Base-by-base conservation (phyloP, 2,329 filamentous ascomycete species). In the Pseudogymnoascus sp. region DNA sequence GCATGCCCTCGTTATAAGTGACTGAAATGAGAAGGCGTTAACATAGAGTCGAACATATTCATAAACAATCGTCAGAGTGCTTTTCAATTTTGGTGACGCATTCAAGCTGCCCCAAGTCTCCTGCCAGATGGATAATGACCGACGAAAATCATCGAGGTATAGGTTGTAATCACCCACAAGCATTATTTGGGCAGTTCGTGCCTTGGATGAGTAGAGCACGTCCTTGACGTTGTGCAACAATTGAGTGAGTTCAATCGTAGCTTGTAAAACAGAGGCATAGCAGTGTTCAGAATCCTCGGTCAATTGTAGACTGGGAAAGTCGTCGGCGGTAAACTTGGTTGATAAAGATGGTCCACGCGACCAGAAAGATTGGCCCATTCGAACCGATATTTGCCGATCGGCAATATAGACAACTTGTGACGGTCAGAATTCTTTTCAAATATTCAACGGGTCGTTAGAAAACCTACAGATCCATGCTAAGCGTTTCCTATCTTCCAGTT, bases 21-120 rank as follows among this genome's bases (percentile, higher is more conserved):
- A 88, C 70, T 91, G 88, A 67, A 90, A 90, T 1, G 88, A 88
- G 70, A 90, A 91, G 0, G 88, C 88, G 63, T 90, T 90, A 59
- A 88, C 88, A 71, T 91, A 91, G 0, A 91, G 79, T 5, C 88
- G 81, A 1, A 91, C 75, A 69, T 90, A 91, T 67, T 90, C 87
- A 69, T 89, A 90, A 0, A 87, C 88, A 69, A 91, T 79, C 23
- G 88, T 78, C 1, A 91, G 74, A 4, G 83, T 88, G 2, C 85
- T 83, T 71, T 89, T 89, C 65, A 90, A 81, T 5, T 83, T 81
- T 1, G 83, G 79, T 1, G 87, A 88, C 16, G 38, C 16, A 18
- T 41, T 23, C 18, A 41, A 33, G 11, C 16, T 43, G 16, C 52
- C 23, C 61, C 61, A 63, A 23, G 7, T 59, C 14, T 40, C 21